These are phyloP conservation scores for Capsicum rhomboideum DNA, from an alignment of 257 asterid species.

Conservation along the genomic window DNA sequence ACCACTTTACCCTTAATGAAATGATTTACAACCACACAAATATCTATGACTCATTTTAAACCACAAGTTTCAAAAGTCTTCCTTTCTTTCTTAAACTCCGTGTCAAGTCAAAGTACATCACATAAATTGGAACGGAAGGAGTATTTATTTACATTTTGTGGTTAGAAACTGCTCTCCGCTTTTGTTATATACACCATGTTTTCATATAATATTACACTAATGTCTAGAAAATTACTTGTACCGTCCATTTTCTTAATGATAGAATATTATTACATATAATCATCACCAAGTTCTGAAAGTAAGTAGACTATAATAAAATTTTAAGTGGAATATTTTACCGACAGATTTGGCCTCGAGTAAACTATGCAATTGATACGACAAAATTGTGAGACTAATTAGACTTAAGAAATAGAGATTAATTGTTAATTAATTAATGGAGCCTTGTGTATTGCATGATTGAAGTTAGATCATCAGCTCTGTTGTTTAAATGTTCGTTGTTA, in stretches of 20 bases:
- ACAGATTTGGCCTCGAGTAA: not conserved
- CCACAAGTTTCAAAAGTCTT: no score
- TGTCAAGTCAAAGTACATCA: no score
- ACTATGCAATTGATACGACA: not conserved
- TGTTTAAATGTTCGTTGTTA: not conserved
- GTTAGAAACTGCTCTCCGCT: not conserved
- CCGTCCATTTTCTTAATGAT: not conserved
- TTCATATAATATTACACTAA: not conserved
- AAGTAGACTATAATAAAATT: not conserved
- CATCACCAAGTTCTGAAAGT: not conserved
- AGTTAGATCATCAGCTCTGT: not conserved
- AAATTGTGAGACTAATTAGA: not conserved
- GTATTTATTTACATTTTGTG: not conserved
- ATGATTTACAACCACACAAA: no score
- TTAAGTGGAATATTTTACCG: not conserved
- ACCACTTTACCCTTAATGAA: no score
- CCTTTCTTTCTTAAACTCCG: no score
- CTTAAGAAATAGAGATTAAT: not conserved
- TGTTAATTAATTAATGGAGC: not conserved
- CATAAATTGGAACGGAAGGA: no score
- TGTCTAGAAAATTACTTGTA: not conserved
- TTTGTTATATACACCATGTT: not conserved
- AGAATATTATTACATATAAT: not conserved
- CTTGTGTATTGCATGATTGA: constrained; percentile 5
- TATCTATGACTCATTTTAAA: no score